Percentiles rank a stretch among this genome's conserved stretches.
These are phyloP conservation scores for Metschnikowia baotianmanensis DNA, from an alignment of 805 yeast species.

Conservation along the genomic window DNA sequence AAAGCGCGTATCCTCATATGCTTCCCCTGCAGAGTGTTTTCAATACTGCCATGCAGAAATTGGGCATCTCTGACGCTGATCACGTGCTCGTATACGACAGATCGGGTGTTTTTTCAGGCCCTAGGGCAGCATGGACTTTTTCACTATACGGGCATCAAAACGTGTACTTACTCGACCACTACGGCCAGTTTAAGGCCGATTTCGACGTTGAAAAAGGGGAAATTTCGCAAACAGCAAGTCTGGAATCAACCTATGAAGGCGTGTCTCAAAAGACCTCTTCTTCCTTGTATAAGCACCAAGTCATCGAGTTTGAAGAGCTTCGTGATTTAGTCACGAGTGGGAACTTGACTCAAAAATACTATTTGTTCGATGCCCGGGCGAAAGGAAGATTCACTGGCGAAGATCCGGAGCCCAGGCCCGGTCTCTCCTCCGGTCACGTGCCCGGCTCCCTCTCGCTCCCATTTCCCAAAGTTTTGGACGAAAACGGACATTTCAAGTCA, in stretches of 20 bases:
- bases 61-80: constrained; percentile 59
- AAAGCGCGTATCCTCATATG: constrained; percentile 85
- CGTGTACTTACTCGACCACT: constrained; percentile 72
- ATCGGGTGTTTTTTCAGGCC: constrained; percentile 80
- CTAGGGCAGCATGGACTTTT: constrained; percentile 92
- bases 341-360: constrained; percentile 43
- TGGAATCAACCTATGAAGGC: constrained; percentile 18
- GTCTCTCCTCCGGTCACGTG: constrained; percentile 84
- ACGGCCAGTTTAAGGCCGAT: constrained; percentile 47
- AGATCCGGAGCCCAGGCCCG: constrained; percentile 87
- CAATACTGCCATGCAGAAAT: constrained; percentile 46
- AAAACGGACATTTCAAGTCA: constrained; percentile 47
- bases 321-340: constrained; percentile 52
- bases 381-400: constrained; percentile 70
- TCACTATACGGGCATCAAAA: constrained; percentile 72
- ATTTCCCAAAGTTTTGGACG: constrained; percentile 57
- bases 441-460: constrained; percentile 81
- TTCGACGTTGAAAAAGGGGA: constrained; percentile 24
- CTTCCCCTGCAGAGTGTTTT: constrained; percentile 63
- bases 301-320: constrained; percentile 66
- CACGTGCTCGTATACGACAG: constrained; percentile 79
- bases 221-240: constrained; percentile 16
- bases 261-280: constrained; percentile 30
- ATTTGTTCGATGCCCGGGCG: constrained; percentile 81
- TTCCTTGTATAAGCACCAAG: constrained; percentile 41